Base-by-base conservation (phyloP, 257 asterid species). In the Rhazya stricta region DNA sequence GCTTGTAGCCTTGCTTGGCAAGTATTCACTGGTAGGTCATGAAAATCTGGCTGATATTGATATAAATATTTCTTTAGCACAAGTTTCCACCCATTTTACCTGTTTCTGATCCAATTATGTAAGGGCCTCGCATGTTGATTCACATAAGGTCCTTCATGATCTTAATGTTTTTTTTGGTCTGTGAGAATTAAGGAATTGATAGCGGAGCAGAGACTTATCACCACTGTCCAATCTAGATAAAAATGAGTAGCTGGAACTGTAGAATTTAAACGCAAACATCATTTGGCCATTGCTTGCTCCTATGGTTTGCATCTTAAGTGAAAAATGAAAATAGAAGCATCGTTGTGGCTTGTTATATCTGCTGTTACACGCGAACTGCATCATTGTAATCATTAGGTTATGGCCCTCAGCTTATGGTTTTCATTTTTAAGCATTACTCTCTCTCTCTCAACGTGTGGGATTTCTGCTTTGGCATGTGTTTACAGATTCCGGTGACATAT, bases 401-500 rank as follows among this genome's bases (percentile, higher is more conserved):
- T 25, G 27, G 32, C 37, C 48, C 65, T 58, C 65, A 27, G 65
- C 37, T 27, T 27, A n/a, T n/a, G 62, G 12, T 56, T 56, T 56
- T 23, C 10, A 2, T 10, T 51, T 19, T 4, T 51, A 6, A 27
- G 58, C n/a, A 19, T 51, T 51, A 19, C 68, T 63, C 39, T 39
- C 71, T 66, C 11, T 19, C 7, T 37, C 30, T 66, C 1, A 12
- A 37, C 30, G 23, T 32, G 3, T 34, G 27, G 27, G 60, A 46
- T 71, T 66, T 18, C 61, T 53, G 11, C 48, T 18, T 71, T 21
- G 60, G 27, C 61, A 57, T 53, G 18, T 81, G 62, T 27, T 82
- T 67, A 50, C 72, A 94, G 98, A 92, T 94, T 81, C 98, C 97
- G 0, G 97, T 90, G 80, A 94, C 98, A 46, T 94, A 94, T 80